These are phyloP conservation scores for Skeletonema costatum DNA, from an alignment of 108 stramenopile genomes.

Conservation along the genomic window DNA sequence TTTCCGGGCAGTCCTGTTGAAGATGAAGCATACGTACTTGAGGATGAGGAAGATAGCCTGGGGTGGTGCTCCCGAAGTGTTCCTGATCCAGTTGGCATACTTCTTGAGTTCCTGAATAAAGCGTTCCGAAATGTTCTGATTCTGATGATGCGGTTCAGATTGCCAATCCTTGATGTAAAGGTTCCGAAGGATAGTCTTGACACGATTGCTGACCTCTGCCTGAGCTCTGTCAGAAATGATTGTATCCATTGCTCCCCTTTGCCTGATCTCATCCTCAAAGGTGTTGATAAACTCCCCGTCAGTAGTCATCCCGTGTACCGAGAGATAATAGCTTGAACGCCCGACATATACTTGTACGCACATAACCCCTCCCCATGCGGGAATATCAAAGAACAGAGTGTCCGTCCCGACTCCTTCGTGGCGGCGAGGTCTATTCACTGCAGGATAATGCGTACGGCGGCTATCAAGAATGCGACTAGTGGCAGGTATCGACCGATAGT, in stretches of 20 bases:
- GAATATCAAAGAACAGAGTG: not conserved
- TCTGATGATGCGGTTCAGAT: not conserved
- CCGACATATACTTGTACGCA: not conserved
- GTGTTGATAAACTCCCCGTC: constrained; percentile 19
- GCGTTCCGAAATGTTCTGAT: not conserved
- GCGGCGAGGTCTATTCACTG: not conserved
- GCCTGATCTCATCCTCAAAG: constrained; percentile 33
- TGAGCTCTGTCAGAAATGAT: constrained; percentile 30
- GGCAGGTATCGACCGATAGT: not conserved
- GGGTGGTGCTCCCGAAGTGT: not conserved
- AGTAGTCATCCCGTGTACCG: constrained; percentile 18
- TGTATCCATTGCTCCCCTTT: constrained; percentile 17
- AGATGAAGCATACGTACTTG: too few relatives aligned
- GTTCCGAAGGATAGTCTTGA: constrained; percentile 21
- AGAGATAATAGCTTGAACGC: not conserved
- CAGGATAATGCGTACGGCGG: not conserved
- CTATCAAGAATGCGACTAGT: not conserved
- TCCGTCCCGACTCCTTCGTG: not conserved
- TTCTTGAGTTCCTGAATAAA: not conserved
- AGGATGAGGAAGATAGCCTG: not conserved
- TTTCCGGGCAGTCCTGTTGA: too few relatives aligned
- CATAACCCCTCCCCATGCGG: not conserved
- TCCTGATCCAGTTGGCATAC: not conserved
- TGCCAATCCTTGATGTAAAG: constrained; percentile 17
- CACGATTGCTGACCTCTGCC: constrained; percentile 10